A percentile compares a stretch with the other conserved stretches of the same genome.
Evolutionary conservation across 208 protist species (phyloP).

Genomic region (Leishmania major): DNA sequence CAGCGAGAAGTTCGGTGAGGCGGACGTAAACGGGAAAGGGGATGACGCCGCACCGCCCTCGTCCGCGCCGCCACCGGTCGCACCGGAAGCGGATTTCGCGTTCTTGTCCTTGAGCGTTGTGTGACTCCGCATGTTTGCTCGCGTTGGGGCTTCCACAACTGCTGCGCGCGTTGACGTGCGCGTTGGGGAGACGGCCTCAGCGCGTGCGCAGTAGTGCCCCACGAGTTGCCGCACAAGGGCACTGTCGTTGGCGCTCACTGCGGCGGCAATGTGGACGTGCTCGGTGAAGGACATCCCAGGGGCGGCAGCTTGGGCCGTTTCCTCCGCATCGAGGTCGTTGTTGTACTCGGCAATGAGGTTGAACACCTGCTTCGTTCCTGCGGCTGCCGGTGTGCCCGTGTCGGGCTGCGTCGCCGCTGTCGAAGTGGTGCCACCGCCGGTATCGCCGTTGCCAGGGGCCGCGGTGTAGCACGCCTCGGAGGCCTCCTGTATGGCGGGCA

Average conservation of each 20-base stretch:
- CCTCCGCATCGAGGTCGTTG: neutral
- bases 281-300: conserved; percentile 22
- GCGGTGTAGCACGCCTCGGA: conserved; percentile 8
- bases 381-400: too few relatives aligned
- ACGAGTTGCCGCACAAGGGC: conserved; percentile 63
- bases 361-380: conserved; percentile 1
- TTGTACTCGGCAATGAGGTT: conserved; percentile 23
- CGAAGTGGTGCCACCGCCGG: neutral
- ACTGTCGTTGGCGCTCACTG: conserved; percentile 45
- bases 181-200: neutral
- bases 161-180: neutral
- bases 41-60: neutral
- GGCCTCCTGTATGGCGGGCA: conserved; percentile 20
- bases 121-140: neutral
- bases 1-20: conserved; percentile 52
- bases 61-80: neutral
- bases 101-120: neutral
- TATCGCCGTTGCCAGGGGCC: neutral
- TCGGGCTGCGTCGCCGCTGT: neutral
- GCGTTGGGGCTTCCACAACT: conserved; percentile 2
- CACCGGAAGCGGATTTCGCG: neutral
- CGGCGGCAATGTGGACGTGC: conserved; percentile 38
- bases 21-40: neutral
- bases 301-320: neutral
- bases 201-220: conserved; percentile 35